phyloP scores from a whole-genome alignment of 129 eudicot species.

The Ambrosia trifida region DNA sequence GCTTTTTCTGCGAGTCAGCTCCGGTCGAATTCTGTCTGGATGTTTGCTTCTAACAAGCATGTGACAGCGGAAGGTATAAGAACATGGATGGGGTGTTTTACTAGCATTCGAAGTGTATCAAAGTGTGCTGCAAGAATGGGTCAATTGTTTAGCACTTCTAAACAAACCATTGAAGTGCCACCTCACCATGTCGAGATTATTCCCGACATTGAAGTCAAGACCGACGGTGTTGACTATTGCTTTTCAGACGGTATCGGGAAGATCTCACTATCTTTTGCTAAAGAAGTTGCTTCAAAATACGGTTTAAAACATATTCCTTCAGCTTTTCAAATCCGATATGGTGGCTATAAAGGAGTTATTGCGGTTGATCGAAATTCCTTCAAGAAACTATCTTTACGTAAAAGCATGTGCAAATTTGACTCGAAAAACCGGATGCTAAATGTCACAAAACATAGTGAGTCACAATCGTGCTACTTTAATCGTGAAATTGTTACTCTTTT shows the following conservation, averaged over 20 bases:
- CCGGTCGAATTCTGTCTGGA: constrained; percentile 94
- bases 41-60: constrained; percentile 93
- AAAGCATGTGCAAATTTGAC: constrained; percentile 88
- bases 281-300: constrained; percentile 66
- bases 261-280: constrained; percentile 76
- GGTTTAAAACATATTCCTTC: constrained; percentile 67
- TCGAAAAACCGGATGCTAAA: constrained; percentile 83
- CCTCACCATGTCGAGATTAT: constrained; percentile 64
- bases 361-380: constrained; percentile 74
- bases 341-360: constrained; percentile 94
- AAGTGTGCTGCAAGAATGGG: constrained; percentile 99
- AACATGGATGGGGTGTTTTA: constrained; percentile 96
- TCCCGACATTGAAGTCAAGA: constrained; percentile 71
- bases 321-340: constrained; percentile 91
- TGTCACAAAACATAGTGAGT: constrained; percentile 73
- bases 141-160: constrained; percentile 83
- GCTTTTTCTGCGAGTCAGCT: constrained; percentile 98
- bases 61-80: constrained; percentile 74
- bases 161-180: constrained; percentile 65
- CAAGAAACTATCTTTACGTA: constrained; percentile 69
- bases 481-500: constrained; percentile 80
- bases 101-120: constrained; percentile 73
- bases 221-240: constrained; percentile 78
- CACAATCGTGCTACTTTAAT: constrained; percentile 84
- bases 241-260: constrained; percentile 99